Evolutionary conservation across 257 asterid genomes (phyloP).

Genomic region (Lithospermum erythrorhizon): DNA sequence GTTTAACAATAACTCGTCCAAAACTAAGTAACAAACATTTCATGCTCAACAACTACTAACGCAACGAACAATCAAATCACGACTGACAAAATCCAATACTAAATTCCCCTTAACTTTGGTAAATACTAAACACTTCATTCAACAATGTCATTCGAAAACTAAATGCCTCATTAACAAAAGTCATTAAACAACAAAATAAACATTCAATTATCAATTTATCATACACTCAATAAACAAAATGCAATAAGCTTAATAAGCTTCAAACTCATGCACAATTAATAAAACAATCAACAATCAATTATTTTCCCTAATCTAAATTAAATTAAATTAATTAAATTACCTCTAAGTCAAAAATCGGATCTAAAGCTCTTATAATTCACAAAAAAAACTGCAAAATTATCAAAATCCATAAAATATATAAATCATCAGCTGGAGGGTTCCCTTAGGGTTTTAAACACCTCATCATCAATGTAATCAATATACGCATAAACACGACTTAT

Average conservation of each 20-base stretch:
- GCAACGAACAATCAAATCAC: background rate
- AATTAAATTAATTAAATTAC: background rate
- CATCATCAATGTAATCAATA: background rate
- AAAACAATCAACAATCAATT: too few species aligned
- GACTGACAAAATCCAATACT: background rate
- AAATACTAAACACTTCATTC: background rate
- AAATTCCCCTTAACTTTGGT: background rate
- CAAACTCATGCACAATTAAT: too few species aligned
- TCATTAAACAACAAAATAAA: background rate
- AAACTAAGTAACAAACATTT: background rate
- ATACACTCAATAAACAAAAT: too few species aligned
- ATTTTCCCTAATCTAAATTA: background rate
- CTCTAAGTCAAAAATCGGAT: constrained; percentile 17
- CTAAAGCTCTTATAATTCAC: constrained; percentile 28
- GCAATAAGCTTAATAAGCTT: too few species aligned
- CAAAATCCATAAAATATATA: constrained; percentile 17
- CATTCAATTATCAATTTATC: too few species aligned
- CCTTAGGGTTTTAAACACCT: constrained; percentile 51
- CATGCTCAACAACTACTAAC: background rate
- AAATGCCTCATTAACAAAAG: background rate
- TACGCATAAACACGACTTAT: too few species aligned
- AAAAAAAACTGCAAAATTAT: constrained; percentile 21
- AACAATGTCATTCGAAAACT: background rate
- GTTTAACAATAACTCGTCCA: background rate
- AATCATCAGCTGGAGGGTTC: constrained; percentile 19